A percentile compares a stretch with the other conserved stretches of the same genome.
Conservation (phyloP, 176 grass and related monocot genomes). For the Raddia guianensis region DNA sequence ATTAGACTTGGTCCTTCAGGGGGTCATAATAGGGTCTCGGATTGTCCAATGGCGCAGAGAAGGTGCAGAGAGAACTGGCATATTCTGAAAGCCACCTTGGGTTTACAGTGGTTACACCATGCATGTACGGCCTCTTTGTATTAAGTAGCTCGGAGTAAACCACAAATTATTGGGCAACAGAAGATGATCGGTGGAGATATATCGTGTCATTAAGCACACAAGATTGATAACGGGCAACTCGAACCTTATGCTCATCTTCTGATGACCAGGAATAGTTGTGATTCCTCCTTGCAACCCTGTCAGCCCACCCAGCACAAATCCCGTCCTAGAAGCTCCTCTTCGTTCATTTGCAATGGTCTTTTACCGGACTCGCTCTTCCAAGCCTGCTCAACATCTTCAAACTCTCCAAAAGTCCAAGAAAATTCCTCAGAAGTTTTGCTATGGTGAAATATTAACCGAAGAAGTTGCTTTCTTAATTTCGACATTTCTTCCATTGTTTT, state of each 20-base stretch:
- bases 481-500: conserved; percentile 99
- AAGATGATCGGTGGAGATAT: conserved; percentile 81
- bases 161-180: conserved; percentile 83
- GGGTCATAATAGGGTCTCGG: conserved; percentile 87
- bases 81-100: conserved; percentile 89
- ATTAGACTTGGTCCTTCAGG: conserved; percentile 60
- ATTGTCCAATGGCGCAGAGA: conserved; percentile 75
- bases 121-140: conserved; percentile 90
- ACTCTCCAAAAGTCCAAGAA: conserved; percentile 66
- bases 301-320: conserved; percentile 90
- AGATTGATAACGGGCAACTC: conserved; percentile 68
- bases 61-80: conserved; percentile 88
- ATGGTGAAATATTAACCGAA: conserved; percentile 81
- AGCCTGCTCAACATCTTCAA: conserved; percentile 68
- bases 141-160: conserved; percentile 91
- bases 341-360: conserved; percentile 57
- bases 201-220: conserved; percentile 66
- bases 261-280: conserved; percentile 44
- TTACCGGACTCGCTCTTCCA: conserved; percentile 65
- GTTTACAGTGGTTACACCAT: conserved; percentile 80
- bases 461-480: conserved; percentile 91
- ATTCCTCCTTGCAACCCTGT: conserved; percentile 83
- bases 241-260: conserved; percentile 62
- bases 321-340: conserved; percentile 84
- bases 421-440: conserved; percentile 72